Base-by-base conservation (phyloP, 2,329 filamentous ascomycete genomes). In the Dothistroma pini region DNA sequence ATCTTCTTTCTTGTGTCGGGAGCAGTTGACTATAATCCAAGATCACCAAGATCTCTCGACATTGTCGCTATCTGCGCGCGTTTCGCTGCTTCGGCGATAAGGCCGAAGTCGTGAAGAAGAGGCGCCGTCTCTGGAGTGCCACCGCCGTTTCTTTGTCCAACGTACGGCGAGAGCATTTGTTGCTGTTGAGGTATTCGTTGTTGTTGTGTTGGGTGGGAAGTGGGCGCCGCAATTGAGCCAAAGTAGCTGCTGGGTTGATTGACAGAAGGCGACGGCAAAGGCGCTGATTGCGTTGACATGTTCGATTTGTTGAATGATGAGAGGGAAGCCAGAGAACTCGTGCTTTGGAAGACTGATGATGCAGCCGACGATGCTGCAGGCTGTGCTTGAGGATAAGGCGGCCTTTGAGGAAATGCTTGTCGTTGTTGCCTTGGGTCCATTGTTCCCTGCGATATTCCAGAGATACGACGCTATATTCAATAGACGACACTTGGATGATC, bases 1-100 rank as follows among this genome's bases (percentile, higher is more conserved):
- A 19, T 48, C 38, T n/a, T 35, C 54, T 14, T 4, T 7, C n/a
- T 9, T 54, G 14, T 19, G 32, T 54, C 52, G 32, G 38, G 52
- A 31, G 21, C 32, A 7, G 29, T 38, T 32, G 41, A 44, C 65
- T 57, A 72, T 44, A 74, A 58, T 57, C 84, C 85, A 71, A 89
- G 83, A 65, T 86, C 85, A 71, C 91, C 91, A 72, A 97, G 83
- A 76, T 97, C 93, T 64, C 93, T 84, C 82, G 93, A 89, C 74
- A 97, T 80, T 71, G 92, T 87, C 48, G 91, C 91, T 82, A 97
- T 90, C 77, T 97, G 91, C 10, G 93, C 93, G 48, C 93, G 83
- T 78, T 96, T 96, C 49, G 92, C 93, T 1, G 93, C 93, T 80
- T 97, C 93, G 38, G 93, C 93, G 48, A 97, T 84, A 32, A 97